Percentiles rank a stretch among this genome's conserved stretches.
phyloP scores from a whole-genome alignment of 192 early-diverging fungal species.

The Podila clonocystis region DNA sequence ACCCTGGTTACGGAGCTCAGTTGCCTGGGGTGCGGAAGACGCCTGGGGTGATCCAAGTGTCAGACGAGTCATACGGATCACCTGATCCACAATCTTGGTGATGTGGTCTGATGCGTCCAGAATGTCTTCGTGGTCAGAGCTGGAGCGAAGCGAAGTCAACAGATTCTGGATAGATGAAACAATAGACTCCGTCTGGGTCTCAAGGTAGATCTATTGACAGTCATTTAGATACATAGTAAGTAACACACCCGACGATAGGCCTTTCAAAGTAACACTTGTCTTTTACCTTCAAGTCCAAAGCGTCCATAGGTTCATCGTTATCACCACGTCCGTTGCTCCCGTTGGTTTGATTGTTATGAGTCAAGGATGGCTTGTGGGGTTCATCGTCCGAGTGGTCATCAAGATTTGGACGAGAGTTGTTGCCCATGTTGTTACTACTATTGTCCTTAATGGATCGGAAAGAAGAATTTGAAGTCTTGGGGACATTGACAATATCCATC shows the following conservation, averaged over 20 bases:
- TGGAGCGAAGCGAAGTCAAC: conserved; percentile 67
- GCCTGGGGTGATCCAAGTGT: conserved; percentile 56
- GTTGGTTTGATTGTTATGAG: not conserved
- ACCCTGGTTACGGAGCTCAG: conserved; percentile 53
- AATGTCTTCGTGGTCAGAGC: conserved; percentile 63
- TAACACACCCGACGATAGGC: not conserved
- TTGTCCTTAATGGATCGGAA: too few species aligned
- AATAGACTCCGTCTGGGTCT: conserved; percentile 75
- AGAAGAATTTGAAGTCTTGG: conserved; percentile 31
- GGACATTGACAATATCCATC: conserved; percentile 76
- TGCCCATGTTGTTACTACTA: too few species aligned
- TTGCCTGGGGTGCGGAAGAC: conserved; percentile 38
- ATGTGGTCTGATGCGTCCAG: conserved; percentile 63
- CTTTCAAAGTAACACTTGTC: not conserved
- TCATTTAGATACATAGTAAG: not conserved
- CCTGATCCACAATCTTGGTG: conserved; percentile 65
- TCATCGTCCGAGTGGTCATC: not conserved
- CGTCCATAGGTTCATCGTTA: conserved; percentile 37
- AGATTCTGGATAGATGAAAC: conserved; percentile 83
- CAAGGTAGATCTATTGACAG: conserved; percentile 29
- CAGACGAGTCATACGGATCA: conserved; percentile 60
- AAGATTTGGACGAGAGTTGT: not conserved
- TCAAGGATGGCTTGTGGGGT: not conserved
- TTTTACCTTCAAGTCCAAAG: conserved; percentile 31
- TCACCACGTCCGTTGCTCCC: conserved; percentile 5